Percentiles rank a stretch among this genome's conserved stretches.
phyloP scores from a whole-genome alignment of 2,329 filamentous ascomycete genomes.

The Emmonsiellopsis sp. region DNA sequence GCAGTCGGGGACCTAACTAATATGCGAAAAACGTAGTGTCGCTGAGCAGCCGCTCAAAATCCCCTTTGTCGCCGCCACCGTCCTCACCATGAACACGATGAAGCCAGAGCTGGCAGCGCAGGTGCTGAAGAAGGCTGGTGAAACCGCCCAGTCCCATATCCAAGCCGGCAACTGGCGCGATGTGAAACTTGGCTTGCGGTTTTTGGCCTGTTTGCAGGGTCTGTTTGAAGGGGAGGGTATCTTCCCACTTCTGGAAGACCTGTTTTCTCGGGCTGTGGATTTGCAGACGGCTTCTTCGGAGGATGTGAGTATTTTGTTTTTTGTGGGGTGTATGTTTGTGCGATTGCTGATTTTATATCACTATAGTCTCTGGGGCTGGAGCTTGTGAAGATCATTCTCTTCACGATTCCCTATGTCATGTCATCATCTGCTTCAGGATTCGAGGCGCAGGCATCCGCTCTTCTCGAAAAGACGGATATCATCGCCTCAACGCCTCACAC shows the following conservation, averaged over 20 bases:
- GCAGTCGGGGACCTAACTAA: constrained; percentile 1
- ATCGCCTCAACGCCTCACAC: constrained; percentile 83
- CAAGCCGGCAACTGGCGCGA: constrained; percentile 73
- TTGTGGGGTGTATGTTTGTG: neutral
- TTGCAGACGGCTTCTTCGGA: constrained; percentile 88
- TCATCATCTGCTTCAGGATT: constrained; percentile 61
- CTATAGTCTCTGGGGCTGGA: constrained; percentile 58
- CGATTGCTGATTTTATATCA: constrained; percentile 11
- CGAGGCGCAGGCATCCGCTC: constrained; percentile 62
- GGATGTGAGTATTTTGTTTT: constrained; percentile 48
- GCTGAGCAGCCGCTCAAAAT: constrained; percentile 94
- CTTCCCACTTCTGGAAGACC: constrained; percentile 73
- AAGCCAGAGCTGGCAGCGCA: constrained; percentile 66
- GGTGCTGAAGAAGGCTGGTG: constrained; percentile 55
- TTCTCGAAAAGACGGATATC: constrained; percentile 91
- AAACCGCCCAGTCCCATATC: constrained; percentile 58
- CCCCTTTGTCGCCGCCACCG: constrained; percentile 81
- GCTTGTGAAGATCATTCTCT: constrained; percentile 90
- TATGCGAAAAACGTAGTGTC: constrained; percentile 35
- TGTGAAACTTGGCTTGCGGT: constrained; percentile 82
- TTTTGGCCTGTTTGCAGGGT: constrained; percentile 76
- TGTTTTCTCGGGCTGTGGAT: constrained; percentile 88
- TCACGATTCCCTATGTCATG: constrained; percentile 88
- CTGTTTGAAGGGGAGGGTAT: constrained; percentile 76
- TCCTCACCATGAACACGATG: constrained; percentile 68